These are phyloP conservation scores for Wolfiporia cocos DNA, from an alignment of 1,284 basidiomycete genomes.

Conservation along the genomic window DNA sequence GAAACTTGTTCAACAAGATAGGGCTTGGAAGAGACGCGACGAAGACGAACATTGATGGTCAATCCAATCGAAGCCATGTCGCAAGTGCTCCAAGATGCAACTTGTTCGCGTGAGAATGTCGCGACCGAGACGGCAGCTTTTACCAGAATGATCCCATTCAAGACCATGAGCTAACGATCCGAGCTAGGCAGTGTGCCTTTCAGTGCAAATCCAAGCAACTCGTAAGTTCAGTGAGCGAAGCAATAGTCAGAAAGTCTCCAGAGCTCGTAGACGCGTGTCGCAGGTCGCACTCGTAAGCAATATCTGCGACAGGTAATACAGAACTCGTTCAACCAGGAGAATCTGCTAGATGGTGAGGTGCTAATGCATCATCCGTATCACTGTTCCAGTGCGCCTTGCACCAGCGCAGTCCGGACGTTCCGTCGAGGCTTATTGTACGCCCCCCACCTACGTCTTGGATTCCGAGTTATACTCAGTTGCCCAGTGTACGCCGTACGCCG, in stretches of 20 bases:
- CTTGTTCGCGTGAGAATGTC: too few relatives aligned
- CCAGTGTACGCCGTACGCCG: slow-evolving; percentile 39
- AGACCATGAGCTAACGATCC: too few relatives aligned
- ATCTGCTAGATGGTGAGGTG: background rate
- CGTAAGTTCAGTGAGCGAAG: slow-evolving; percentile 33
- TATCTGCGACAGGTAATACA: too few relatives aligned
- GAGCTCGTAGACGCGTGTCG: background rate
- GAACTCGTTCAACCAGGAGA: too few relatives aligned
- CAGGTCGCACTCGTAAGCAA: background rate
- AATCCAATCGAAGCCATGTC: too few relatives aligned
- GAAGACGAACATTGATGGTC: too few relatives aligned
- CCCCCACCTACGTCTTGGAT: slow-evolving; percentile 28
- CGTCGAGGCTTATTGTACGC: slow-evolving; percentile 20
- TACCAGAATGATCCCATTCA: too few relatives aligned
- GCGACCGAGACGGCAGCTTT: slow-evolving; percentile 37
- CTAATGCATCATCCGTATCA: background rate
- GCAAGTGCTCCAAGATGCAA: too few relatives aligned
- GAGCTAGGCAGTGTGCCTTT: slow-evolving; percentile 32
- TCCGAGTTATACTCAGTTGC: too few relatives aligned
- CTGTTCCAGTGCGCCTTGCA: slow-evolving; percentile 11
- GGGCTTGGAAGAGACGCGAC: too few relatives aligned
- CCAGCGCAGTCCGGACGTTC: slow-evolving; percentile 14
- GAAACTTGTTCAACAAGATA: too few relatives aligned
- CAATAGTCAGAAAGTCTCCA: slow-evolving; percentile 29
- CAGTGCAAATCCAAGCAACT: slow-evolving; percentile 32